Base-by-base conservation (phyloP, 192 early-diverging fungal species). In the Coemansia sp. region DNA sequence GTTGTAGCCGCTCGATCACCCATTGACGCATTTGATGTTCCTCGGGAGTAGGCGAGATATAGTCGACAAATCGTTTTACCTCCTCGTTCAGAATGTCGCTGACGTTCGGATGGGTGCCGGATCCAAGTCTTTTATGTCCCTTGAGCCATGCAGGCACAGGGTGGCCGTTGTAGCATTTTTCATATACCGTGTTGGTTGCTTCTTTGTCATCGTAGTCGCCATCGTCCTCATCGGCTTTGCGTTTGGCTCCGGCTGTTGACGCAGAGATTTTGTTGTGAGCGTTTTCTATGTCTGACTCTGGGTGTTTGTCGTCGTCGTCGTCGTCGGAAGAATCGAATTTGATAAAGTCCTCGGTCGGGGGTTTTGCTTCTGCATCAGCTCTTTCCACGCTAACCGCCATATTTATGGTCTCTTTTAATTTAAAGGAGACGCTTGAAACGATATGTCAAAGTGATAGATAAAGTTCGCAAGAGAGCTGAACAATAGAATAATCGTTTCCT, bases 21-120 rank as follows among this genome's bases (percentile, higher is more conserved):
- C 87, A 88, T 31, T 68, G 32, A 2, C 96, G 87, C 86, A 97
- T 83, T 36, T 83, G 73, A 57, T 90, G 88, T 55, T 98, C 96
- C 48, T 89, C 88, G 22, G 77, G 66, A 0, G 92, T 93, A 0
- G 96, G 96, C n/a, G 85, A 82, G 7, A 98, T 79, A 69, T 90
- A 97, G 7, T 87, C 63, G 1, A 94, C 83, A 66, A 93, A 94
- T 30, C 88, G 89, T 11, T 75, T 64, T 14, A 95, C 84, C 70
- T 97, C 96, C 32, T 82, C 71, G 67, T 85, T 76, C 31, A 85
- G 28, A 58, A 85, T 79, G 6, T 75, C 66, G 71, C 64, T 69
- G 61, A 85, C 75, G 11, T 72, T 69, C 0, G 81, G 81, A n/a
- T 17, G n/a, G n/a, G 63, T 55, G 40, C 81, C 81, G 0, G 42